A percentile compares a stretch with the other conserved stretches of the same genome.
Evolutionary conservation across 2,329 filamentous ascomycete species (phyloP).

Genomic region (Reticulascus tulasneorum): DNA sequence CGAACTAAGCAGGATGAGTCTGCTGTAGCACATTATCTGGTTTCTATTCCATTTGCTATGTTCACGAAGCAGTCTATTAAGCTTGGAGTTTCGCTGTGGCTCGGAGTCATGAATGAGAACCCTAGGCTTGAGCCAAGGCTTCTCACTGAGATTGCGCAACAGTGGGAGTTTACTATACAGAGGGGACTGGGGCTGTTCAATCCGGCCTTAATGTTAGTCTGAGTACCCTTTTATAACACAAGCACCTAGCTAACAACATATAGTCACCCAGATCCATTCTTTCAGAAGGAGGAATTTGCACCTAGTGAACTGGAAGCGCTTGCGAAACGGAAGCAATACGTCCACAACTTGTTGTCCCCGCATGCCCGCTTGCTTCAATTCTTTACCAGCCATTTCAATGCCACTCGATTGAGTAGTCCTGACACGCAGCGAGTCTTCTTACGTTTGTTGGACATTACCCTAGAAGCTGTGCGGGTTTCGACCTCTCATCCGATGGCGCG

Average conservation of each 20-base stretch:
- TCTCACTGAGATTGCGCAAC: slow-evolving; percentile 79
- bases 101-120: slow-evolving; percentile 95
- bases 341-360: slow-evolving; percentile 80
- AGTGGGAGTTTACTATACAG: slow-evolving; percentile 83
- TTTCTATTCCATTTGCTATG: slow-evolving; percentile 86
- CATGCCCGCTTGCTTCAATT: slow-evolving; percentile 85
- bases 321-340: slow-evolving; percentile 69
- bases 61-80: slow-evolving; percentile 97
- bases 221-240: not conserved
- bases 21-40: slow-evolving; percentile 78
- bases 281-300: slow-evolving; percentile 85
- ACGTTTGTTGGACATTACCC: slow-evolving; percentile 73
- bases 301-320: slow-evolving; percentile 78
- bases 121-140: slow-evolving; percentile 82
- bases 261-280: slow-evolving; percentile 81
- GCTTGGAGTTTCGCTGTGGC: slow-evolving; percentile 91
- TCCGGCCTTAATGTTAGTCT: slow-evolving; percentile 55
- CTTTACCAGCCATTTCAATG: slow-evolving; percentile 90
- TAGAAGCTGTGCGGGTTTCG: slow-evolving; percentile 68
- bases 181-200: slow-evolving; percentile 80
- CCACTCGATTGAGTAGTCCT: slow-evolving; percentile 77
- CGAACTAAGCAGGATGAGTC: slow-evolving; percentile 71
- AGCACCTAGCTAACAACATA: slow-evolving; percentile 23
- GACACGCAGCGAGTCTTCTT: slow-evolving; percentile 80
- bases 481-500: slow-evolving; percentile 80